Evolutionary conservation across 2,329 filamentous ascomycete species (phyloP), one percentile per base, ranked within the genome.

Genomic region (Arthrocladium fulminans): DNA sequence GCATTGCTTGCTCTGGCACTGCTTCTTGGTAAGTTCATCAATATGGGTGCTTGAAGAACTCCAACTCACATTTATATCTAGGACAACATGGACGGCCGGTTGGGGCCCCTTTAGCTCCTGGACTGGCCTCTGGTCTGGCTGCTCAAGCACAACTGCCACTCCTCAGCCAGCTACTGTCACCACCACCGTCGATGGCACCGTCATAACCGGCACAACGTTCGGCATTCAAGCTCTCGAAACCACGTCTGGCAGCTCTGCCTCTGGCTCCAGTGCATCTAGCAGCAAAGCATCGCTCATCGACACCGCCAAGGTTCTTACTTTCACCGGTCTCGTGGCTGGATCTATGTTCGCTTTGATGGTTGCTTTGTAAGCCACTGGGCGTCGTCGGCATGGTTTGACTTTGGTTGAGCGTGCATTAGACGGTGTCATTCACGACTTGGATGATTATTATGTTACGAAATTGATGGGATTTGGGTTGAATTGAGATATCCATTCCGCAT

Each of bases 141-240:
- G 56, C 55, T 56, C 53, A 43, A 48, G 49, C 10, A 57, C 54
- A 29, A 59, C 57, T 32, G 51, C 47, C 38, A 39, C 52, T 29
- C 57, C 57, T 29, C 3, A 49, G 20, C 55, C 55, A 32, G 57
- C 57, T 9, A 59, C 57, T 43, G 45, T 59, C 47, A 59, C 57
- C 37, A 52, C 50, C 3, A 59, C 57, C 15, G 54, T 56, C 15
- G 53, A 47, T 9, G 52, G 51, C 15, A 49, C 37, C 32, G 54
- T 57, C 45, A 44, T 59, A 42, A 59, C 57, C n/a, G 57, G 57
- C 42, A 59, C 57, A n/a, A 59, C 55, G 13, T 59, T 59, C 17
- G 55, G 57, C 50, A 53, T 57, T 34, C 57, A 59, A 35, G 57
- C 56, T 45, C 49, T 53, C 19, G 51, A 41, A 10, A 45, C 51